Evolutionary conservation across 768 basidiomycete genomes (phyloP).

Genomic region (Russula vinacea): DNA sequence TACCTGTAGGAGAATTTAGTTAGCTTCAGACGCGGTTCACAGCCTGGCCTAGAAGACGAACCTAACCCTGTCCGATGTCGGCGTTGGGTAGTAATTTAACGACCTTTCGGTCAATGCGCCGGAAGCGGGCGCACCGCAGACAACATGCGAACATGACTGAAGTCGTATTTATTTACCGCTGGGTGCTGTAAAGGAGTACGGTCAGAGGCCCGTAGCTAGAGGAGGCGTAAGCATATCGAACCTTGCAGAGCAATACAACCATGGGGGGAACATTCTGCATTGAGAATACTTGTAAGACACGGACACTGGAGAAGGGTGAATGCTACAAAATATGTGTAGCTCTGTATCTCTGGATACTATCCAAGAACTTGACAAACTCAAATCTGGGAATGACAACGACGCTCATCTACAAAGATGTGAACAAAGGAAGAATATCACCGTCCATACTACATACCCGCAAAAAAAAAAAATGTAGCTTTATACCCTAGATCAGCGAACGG

Average conservation of each 20-base stretch:
- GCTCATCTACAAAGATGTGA: slow-evolving; percentile 30
- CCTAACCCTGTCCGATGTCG: slow-evolving; percentile 63
- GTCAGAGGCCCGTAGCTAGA: not conserved
- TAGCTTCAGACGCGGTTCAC: not conserved
- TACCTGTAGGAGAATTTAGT: slow-evolving; percentile 43
- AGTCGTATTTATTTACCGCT: slow-evolving; percentile 35
- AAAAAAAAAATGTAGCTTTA: slow-evolving; percentile 36
- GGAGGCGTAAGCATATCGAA: slow-evolving; percentile 8
- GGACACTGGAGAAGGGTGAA: not conserved
- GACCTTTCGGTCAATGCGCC: slow-evolving; percentile 41
- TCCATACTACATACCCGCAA: slow-evolving; percentile 28
- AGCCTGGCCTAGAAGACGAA: slow-evolving; percentile 29
- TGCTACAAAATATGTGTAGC: slow-evolving; percentile 38
- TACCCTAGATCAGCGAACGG: not conserved
- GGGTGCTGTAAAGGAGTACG: slow-evolving; percentile 31
- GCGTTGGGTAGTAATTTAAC: slow-evolving; percentile 51
- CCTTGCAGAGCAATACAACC: slow-evolving; percentile 37
- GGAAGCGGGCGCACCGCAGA: slow-evolving; percentile 42
- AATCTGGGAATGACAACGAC: slow-evolving; percentile 39
- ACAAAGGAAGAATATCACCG: not conserved
- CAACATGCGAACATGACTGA: slow-evolving; percentile 33
- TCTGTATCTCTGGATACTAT: slow-evolving; percentile 36
- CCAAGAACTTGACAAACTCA: slow-evolving; percentile 36
- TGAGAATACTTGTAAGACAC: not conserved
- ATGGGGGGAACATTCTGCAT: slow-evolving; percentile 34